Evolutionary conservation across 148 eudicot genomes (phyloP).

Genomic region (Arctostaphylos glauca): DNA sequence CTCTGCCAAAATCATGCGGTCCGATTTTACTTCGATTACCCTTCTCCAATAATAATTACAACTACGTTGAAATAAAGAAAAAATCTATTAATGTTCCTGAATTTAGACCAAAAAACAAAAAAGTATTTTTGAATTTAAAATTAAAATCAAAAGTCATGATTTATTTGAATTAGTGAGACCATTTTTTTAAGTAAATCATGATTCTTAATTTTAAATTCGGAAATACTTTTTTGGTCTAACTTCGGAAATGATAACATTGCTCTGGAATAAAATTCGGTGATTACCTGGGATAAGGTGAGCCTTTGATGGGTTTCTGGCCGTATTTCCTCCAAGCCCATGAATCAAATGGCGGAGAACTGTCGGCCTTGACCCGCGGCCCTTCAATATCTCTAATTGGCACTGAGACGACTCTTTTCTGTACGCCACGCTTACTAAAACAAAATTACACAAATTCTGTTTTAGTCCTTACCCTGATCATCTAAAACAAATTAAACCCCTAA

Average conservation of each 20-base stretch:
- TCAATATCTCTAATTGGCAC: slow-evolving; percentile 67
- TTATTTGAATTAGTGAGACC: too few relatives aligned
- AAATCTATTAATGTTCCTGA: too few relatives aligned
- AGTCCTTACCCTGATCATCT: background rate
- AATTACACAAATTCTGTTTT: background rate
- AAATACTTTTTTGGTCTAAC: too few relatives aligned
- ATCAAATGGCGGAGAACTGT: slow-evolving; percentile 75
- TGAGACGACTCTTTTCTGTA: slow-evolving; percentile 60
- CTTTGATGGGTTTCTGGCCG: slow-evolving; percentile 84
- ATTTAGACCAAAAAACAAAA: too few relatives aligned
- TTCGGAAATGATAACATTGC: background rate
- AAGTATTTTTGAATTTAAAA: too few relatives aligned
- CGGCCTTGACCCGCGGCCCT: slow-evolving; percentile 62
- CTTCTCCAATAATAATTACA: too few relatives aligned
- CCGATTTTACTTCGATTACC: background rate
- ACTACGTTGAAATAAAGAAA: too few relatives aligned
- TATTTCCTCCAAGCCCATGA: slow-evolving; percentile 91
- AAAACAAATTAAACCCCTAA: too few relatives aligned
- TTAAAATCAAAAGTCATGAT: too few relatives aligned
- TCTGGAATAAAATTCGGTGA: background rate
- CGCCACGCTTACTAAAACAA: slow-evolving; percentile 41
- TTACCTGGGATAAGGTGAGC: slow-evolving; percentile 84
- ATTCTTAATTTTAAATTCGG: too few relatives aligned
- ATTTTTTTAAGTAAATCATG: too few relatives aligned
- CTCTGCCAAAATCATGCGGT: slow-evolving; percentile 35